Evolutionary conservation across 257 asterid species (phyloP), one percentile per base, ranked within the genome.

Genomic region (Solanum pennellii): DNA sequence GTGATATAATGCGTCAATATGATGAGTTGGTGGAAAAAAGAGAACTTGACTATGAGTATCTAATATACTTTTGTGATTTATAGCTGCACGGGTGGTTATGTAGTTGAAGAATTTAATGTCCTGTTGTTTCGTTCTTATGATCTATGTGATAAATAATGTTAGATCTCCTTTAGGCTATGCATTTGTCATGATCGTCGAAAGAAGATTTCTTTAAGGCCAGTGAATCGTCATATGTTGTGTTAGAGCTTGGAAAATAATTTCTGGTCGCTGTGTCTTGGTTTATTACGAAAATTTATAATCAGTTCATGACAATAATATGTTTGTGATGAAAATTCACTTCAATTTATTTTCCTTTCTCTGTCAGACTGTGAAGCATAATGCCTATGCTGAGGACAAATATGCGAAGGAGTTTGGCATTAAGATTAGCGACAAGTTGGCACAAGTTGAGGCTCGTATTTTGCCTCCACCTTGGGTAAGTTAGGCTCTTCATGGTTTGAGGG

Each of bases 321-420:
- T 80, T 42, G 29, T 47, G 11, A 47, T 29, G 29, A 15, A 69
- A 80, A 5, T 47, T 82, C 69, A 56, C 66, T 45, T 79, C 42
- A 12, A 27, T 84, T 39, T 9, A 39, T 86, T 59, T 56, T 21
- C 12, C 68, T 74, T 60, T 74, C 84, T 12, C 16, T 35, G 85
- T 62, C 90, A 97, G 99, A 96, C 99, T 66, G 99, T 97, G n/a
- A 89, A 37, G 15, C 99, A 93, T 39, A 97, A 97, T 88, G 97
- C 97, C 44, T 97, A 97, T 91, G 94, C 91, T 31, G 74, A 93
- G 0, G 99, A 97, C 84, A 95, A 94, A 21, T 97, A 94, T 68
- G 99, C 99, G 1, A 89, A 91, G 75, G 99, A 97, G 89, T 97
- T 96, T 86, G 99, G 99, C 23, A 97, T 97, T n/a, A 96, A 94